Base-by-base conservation (phyloP, 2,329 filamentous ascomycete species). In the Hymenoscyphus linearis region DNA sequence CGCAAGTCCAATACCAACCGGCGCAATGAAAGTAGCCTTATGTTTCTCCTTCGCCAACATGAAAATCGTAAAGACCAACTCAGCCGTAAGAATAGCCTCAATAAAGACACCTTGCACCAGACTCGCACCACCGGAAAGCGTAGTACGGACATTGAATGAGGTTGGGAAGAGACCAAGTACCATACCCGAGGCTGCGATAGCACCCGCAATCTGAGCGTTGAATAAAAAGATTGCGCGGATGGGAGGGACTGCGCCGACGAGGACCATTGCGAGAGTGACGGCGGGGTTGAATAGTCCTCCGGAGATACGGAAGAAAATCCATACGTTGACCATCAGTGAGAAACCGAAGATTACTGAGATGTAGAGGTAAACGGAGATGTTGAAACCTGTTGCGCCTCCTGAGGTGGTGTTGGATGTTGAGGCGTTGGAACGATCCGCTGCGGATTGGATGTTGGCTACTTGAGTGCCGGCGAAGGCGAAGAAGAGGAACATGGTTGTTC, bases 231-330 rank as follows among this genome's bases (percentile, higher is more conserved):
- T 36, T 5, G 70, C 73, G 26, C 75, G 70, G 4, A 74, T 52
- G 44, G 66, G 55, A 5, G 70, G 65, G 1, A 76, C 60, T 14
- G 72, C 74, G 12, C 74, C 71, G 27, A 75, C 68, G 25, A 77
- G 66, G 16, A 68, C 66, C 70, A 77, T 71, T 16, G 70, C 75
- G 3, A 77, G 58, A 0, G 75, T 75, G 16, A 77, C 78, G 35
- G 75, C 76, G 1, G 80, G 80, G 61, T 82, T 82, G 68, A 82
- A 82, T 10, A 81, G 70, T 2, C 79, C 80, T n/a, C 80, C 80
- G 0, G 76, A 78, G 22, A 82, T 75, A 22, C 80, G 76, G 68
- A 77, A 83, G 68, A 83, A 83, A 3, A 81, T 76, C 81, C 81
- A 83, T 2, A 79, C 79, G 66, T 82, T 83, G 63, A 81, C 80